Base-by-base conservation (phyloP, 2,329 filamentous ascomycete species). In the Penicillium frequentans region DNA sequence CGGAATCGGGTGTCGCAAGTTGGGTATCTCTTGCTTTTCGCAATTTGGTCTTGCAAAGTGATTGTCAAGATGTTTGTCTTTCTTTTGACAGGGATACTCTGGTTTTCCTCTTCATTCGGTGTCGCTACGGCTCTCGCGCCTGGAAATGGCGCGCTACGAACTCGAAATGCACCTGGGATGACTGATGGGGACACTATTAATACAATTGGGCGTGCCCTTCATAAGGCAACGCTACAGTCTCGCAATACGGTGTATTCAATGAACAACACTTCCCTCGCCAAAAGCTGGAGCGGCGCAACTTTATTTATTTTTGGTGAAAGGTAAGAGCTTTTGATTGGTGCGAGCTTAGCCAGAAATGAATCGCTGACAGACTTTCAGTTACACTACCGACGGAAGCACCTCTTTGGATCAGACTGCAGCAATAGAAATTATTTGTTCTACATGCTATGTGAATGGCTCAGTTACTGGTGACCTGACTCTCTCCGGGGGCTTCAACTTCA, bases 381-480 rank as follows among this genome's bases (percentile, higher is more conserved):
- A 5, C 14, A 44, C 24, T 16, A 27, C 31, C 37, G 33, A 43
- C 9, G 48, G 16, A 7, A 24, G 11, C 11, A 3, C n/a, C 6
- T 46, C 50, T n/a, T 14, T 31, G 3, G 50, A 48, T 24, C 11
- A 26, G n/a, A 21, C 31, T 8, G 26, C 29, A 10, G n/a, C 39
- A 3, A 53, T 56, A 8, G 44, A 24, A n/a, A 56, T 64, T 8
- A 49, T 57, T 3, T 83, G 81, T 64, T 73, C 70, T 4, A 79
- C 70, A 5, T 84, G 82, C 63, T 84, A 84, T 63, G 67, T 84
- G 54, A 80, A 79, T 55, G 81, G 80, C 44, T 66, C 62, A 5
- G 80, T 78, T 11, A 77, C 68, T 10, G 78, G 77, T 1, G 65
- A 76, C 21, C 68, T 84, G 24, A 76, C 68, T 0, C 71, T 82